Evolutionary conservation across 2,329 filamentous ascomycete genomes (phyloP), one percentile per base, ranked within the genome.

Genomic region (Fusarium anthophilum): DNA sequence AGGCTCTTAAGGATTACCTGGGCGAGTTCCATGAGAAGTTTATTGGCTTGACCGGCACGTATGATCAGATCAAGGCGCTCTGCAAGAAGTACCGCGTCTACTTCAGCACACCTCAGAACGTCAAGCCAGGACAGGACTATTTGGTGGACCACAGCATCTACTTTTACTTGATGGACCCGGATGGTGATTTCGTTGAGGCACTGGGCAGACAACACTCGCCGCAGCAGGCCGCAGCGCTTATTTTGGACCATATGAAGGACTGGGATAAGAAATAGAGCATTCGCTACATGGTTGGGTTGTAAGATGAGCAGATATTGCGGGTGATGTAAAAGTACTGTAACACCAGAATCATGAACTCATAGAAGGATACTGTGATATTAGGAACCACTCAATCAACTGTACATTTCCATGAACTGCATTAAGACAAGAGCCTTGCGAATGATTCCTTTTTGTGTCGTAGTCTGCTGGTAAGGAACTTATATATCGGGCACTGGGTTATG

Each of bases 111-210:
- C 96, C 96, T 39, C 87, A 90, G 77, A 89, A 95, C 73, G 94
- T 98, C 64, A 93, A 95, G 87, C 93, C 95, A 2, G 96, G 96
- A 3, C 93, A 98, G 86, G 96, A 99, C 83, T 99, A 99, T 82
- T 84, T 99, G 78, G 96, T 99, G 18, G 96, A 99, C 83, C 96
- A 99, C 86, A 98, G 95, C 83, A 99, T 99, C 77, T 99, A 99
- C 87, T 99, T 99, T 80, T 99, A 99, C 83, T 85, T 99, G 76
- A 99, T 99, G 96, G 96, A 98, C 82, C 96, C 96, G 0, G 95
- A 98, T 77, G 96, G 96, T 26, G 95, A 99, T 82, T 99, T 99
- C 83, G 96, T 99, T 35, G 97, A 99, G 86, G 97, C 95, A 18
- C 91, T 99, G 79, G 96, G 96, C 24, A 88, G 96, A 72, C 96